A percentile compares a stretch with the other conserved stretches of the same genome.
Conservation (phyloP, 1,139 yeast genomes). For the Taiozyma sp. region DNA sequence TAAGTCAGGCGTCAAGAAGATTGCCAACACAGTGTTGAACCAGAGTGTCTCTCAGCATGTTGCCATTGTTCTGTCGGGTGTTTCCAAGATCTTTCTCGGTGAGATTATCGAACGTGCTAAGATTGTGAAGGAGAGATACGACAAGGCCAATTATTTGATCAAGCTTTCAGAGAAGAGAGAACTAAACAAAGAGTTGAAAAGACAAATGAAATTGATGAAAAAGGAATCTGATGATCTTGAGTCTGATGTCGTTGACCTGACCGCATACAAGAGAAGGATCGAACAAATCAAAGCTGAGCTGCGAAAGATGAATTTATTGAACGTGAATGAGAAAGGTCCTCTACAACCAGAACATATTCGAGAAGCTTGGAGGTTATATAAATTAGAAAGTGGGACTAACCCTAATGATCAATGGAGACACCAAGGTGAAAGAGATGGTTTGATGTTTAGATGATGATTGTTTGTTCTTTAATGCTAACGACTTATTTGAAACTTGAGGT, state of each 20-base stretch:
- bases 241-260: slow-evolving; percentile 3
- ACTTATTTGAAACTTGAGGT: slow-evolving; percentile 1
- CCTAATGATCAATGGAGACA: slow-evolving; percentile 62
- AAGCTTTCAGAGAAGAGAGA: slow-evolving; percentile 29
- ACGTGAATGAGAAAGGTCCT: slow-evolving; percentile 41
- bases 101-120: slow-evolving; percentile 83
- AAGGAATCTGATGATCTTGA: slow-evolving; percentile 1
- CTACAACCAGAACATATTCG: slow-evolving; percentile 79
- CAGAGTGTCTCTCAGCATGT: slow-evolving; percentile 83
- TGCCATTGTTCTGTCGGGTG: slow-evolving; percentile 79
- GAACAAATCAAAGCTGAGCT: slow-evolving; percentile 15
- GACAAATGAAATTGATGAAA: slow-evolving; percentile 24
- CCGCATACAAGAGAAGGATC: slow-evolving; percentile 7
- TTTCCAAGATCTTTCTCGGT: slow-evolving; percentile 83
- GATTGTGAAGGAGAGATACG: slow-evolving; percentile 55
- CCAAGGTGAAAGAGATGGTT: slow-evolving; percentile 74
- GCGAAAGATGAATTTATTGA: slow-evolving; percentile 14
- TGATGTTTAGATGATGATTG: slow-evolving; percentile 47
- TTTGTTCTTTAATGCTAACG: not conserved
- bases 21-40: slow-evolving; percentile 75
- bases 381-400: slow-evolving; percentile 60
- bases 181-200: slow-evolving; percentile 26
- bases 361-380: slow-evolving; percentile 82
- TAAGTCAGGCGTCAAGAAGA: slow-evolving; percentile 73
- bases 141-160: slow-evolving; percentile 34